Percentiles rank a stretch among this genome's conserved stretches.
Conservation (phyloP, 2,329 filamentous ascomycete species). For the Hymenoscyphus repandus region DNA sequence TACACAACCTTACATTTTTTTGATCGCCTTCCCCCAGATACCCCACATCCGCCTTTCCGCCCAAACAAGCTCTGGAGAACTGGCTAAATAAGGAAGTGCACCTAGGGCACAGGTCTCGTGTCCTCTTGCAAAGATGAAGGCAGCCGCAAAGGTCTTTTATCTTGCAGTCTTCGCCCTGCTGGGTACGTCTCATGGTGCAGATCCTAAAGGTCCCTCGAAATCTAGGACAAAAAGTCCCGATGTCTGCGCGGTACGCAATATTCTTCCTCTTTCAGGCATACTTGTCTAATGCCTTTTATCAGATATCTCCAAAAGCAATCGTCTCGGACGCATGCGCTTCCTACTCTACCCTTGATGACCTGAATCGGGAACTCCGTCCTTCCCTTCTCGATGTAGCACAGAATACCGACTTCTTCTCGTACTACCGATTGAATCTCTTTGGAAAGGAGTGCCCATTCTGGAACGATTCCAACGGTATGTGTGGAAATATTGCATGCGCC, state of each 20-base stretch:
- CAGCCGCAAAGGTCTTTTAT: constrained; percentile 52
- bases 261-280: constrained; percentile 26
- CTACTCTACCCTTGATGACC: constrained; percentile 79
- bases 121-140: constrained; percentile 39
- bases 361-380: constrained; percentile 74
- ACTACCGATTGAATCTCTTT: constrained; percentile 93
- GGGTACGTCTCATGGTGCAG: constrained; percentile 39
- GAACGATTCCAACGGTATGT: constrained; percentile 89
- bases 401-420: constrained; percentile 94
- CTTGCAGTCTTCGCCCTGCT: constrained; percentile 57
- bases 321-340: constrained; percentile 94
- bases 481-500: constrained; percentile 93
- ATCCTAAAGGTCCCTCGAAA: constrained; percentile 31
- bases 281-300: constrained; percentile 32
- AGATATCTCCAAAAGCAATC: constrained; percentile 85
- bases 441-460: constrained; percentile 95
- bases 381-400: constrained; percentile 75
- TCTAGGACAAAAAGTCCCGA: constrained; percentile 33
- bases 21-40: background rate
- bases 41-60: constrained; percentile 2
- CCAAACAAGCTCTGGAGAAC: constrained; percentile 6
- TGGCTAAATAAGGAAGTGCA: constrained; percentile 11
- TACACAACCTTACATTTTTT: constrained; percentile 1
- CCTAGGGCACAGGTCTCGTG: constrained; percentile 2
- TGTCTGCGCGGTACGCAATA: constrained; percentile 34